A percentile compares a stretch with the other conserved stretches of the same genome.
These are phyloP conservation scores for Zygosaccharomyces pseudorouxii DNA, from an alignment of 805 yeast genomes.

Conservation along the genomic window DNA sequence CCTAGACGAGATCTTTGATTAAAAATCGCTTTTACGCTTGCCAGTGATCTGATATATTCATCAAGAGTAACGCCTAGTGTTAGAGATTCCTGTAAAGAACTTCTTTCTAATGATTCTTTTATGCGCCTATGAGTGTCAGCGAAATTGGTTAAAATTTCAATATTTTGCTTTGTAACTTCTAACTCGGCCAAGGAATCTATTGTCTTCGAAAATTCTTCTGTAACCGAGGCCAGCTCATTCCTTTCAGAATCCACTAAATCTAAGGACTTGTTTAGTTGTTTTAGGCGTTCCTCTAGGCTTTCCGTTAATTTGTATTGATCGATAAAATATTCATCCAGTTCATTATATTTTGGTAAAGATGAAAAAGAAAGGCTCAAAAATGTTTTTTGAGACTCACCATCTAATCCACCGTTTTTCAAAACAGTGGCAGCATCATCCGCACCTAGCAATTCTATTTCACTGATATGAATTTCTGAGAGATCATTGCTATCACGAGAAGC, in stretches of 20 bases:
- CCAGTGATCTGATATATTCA: slow-evolving; percentile 74
- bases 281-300: slow-evolving; percentile 66
- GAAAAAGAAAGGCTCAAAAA: slow-evolving; percentile 64
- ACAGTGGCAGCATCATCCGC: slow-evolving; percentile 31
- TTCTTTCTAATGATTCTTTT: slow-evolving; percentile 69
- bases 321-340: slow-evolving; percentile 72
- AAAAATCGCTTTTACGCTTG: slow-evolving; percentile 68
- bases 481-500: slow-evolving; percentile 43
- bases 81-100: slow-evolving; percentile 77
- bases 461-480: slow-evolving; percentile 34
- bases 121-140: slow-evolving; percentile 67
- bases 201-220: slow-evolving; percentile 60
- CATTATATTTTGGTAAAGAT: slow-evolving; percentile 61
- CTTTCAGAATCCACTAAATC: slow-evolving; percentile 74
- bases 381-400: slow-evolving; percentile 57
- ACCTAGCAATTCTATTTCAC: slow-evolving; percentile 33
- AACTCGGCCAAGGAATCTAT: slow-evolving; percentile 61
- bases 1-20: slow-evolving; percentile 64
- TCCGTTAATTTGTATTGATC: slow-evolving; percentile 67
- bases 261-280: slow-evolving; percentile 61
- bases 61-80: slow-evolving; percentile 84
- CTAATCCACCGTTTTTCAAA: slow-evolving; percentile 31
- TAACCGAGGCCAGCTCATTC: slow-evolving; percentile 60
- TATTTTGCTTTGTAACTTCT: slow-evolving; percentile 65
- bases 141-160: slow-evolving; percentile 63